A percentile compares a stretch with the other conserved stretches of the same genome.
Conservation (phyloP, 1,284 basidiomycete genomes). For the Chalciporus sp. region DNA sequence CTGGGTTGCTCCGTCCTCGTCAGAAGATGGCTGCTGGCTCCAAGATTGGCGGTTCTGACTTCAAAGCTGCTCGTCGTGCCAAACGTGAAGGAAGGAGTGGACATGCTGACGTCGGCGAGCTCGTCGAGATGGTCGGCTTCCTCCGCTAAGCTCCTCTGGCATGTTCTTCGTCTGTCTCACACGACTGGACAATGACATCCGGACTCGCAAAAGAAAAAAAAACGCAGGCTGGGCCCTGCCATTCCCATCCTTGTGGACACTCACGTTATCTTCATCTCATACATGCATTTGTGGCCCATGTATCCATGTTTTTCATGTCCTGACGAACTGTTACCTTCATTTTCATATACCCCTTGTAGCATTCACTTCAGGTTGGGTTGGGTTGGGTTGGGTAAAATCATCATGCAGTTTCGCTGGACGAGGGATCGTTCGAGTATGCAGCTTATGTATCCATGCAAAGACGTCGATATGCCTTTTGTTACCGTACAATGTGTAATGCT, state of each 20-base stretch:
- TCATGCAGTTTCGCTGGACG: not conserved
- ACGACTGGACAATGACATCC: not conserved
- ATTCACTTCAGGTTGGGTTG: too few relatives aligned
- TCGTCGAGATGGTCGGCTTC: slow-evolving; percentile 35
- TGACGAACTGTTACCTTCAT: not conserved
- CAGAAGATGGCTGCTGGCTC: slow-evolving; percentile 27
- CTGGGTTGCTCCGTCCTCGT: slow-evolving; percentile 26
- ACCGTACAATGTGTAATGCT: not conserved
- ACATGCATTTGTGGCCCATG: not conserved
- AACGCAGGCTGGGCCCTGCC: not conserved
- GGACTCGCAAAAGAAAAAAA: not conserved
- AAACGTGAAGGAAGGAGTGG: slow-evolving; percentile 26
- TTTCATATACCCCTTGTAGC: not conserved
- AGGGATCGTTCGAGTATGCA: not conserved
- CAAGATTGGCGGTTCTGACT: slow-evolving; percentile 29
- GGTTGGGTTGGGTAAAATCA: not conserved
- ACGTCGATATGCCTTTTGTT: not conserved
- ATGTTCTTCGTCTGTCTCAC: not conserved
- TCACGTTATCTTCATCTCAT: too few relatives aligned
- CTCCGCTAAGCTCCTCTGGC: slow-evolving; percentile 3
- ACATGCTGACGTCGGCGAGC: slow-evolving; percentile 21
- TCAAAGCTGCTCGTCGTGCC: slow-evolving; percentile 32
- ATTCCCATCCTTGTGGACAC: too few relatives aligned
- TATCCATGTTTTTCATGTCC: not conserved
- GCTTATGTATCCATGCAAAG: not conserved